phyloP scores from a whole-genome alignment of 169 alveolate species.

The Plasmodium knowlesi region DNA sequence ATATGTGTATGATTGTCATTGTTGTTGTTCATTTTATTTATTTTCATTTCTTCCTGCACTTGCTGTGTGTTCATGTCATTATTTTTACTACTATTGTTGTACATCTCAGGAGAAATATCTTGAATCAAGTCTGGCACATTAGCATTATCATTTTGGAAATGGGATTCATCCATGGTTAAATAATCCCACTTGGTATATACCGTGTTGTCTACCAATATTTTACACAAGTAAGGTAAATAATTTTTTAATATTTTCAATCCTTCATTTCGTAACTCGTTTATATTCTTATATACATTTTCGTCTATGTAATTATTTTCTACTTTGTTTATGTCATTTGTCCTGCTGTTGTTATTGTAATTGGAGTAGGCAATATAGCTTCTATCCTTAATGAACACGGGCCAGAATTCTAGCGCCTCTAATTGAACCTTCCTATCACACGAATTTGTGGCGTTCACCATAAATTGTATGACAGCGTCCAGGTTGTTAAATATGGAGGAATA shows the following conservation, averaged over 20 bases:
- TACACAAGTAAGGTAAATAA: constrained; percentile 77
- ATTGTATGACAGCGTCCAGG: constrained; percentile 83
- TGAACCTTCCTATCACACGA: constrained; percentile 83
- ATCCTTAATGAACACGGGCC: constrained; percentile 83
- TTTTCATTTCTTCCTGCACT: constrained; percentile 33
- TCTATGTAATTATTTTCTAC: constrained; percentile 32
- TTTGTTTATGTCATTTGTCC: neutral
- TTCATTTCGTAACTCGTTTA: constrained; percentile 71
- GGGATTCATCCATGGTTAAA: constrained; percentile 91
- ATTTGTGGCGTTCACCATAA: constrained; percentile 83
- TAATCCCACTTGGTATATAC: constrained; percentile 89
- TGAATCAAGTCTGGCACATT: constrained; percentile 86
- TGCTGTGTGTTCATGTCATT: constrained; percentile 35
- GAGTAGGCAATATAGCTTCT: constrained; percentile 77
- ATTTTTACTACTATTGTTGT: constrained; percentile 80
- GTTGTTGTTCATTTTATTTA: constrained; percentile 47
- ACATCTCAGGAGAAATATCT: constrained; percentile 86
- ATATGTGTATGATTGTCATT: constrained; percentile 72
- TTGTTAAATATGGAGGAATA: constrained; percentile 80
- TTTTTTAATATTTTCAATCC: constrained; percentile 56
- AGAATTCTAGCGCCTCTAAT: constrained; percentile 88
- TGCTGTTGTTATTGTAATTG: constrained; percentile 46
- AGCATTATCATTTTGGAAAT: constrained; percentile 89
- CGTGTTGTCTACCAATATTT: constrained; percentile 84
- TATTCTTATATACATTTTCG: constrained; percentile 65